phyloP scores from a whole-genome alignment of 805 yeast species.

The Saccharomycopsis amapae region DNA sequence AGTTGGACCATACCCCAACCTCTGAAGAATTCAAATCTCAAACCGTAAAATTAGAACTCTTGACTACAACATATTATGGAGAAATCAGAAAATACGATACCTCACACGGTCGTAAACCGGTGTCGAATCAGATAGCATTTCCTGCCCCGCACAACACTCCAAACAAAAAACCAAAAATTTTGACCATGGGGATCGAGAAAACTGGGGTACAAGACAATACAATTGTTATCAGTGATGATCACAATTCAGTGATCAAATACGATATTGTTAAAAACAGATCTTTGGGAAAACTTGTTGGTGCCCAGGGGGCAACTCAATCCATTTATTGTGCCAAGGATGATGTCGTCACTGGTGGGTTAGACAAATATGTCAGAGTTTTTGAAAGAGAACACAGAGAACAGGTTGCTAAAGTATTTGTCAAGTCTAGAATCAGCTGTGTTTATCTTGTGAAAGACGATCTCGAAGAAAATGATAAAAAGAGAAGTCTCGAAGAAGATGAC shows the following conservation, averaged over 20 bases:
- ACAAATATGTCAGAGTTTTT: slow-evolving; percentile 76
- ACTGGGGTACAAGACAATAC: slow-evolving; percentile 29
- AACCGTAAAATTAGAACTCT: slow-evolving; percentile 35
- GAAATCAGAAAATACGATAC: slow-evolving; percentile 72
- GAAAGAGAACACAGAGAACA: slow-evolving; percentile 52
- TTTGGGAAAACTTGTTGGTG: slow-evolving; percentile 68
- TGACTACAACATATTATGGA: slow-evolving; percentile 69
- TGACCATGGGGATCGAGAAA: background rate
- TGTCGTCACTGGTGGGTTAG: slow-evolving; percentile 76
- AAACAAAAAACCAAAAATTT: slow-evolving; percentile 12
- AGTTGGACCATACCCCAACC: background rate
- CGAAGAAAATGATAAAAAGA: background rate
- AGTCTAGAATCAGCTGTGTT: slow-evolving; percentile 58
- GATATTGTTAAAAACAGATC: slow-evolving; percentile 44
- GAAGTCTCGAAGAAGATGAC: background rate
- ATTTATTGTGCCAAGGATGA: slow-evolving; percentile 23
- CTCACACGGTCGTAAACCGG: slow-evolving; percentile 59
- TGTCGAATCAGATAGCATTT: slow-evolving; percentile 21
- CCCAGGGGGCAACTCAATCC: slow-evolving; percentile 62
- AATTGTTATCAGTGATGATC: slow-evolving; percentile 67
- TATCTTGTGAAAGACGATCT: slow-evolving; percentile 1
- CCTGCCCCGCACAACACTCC: slow-evolving; percentile 7
- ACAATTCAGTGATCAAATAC: slow-evolving; percentile 53
- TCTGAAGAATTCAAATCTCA: slow-evolving; percentile 21
- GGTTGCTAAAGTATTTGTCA: slow-evolving; percentile 63